Percentiles rank a stretch among this genome's conserved stretches.
phyloP scores from a whole-genome alignment of 2,329 filamentous ascomycete genomes.

The Trichoderma sp. region DNA sequence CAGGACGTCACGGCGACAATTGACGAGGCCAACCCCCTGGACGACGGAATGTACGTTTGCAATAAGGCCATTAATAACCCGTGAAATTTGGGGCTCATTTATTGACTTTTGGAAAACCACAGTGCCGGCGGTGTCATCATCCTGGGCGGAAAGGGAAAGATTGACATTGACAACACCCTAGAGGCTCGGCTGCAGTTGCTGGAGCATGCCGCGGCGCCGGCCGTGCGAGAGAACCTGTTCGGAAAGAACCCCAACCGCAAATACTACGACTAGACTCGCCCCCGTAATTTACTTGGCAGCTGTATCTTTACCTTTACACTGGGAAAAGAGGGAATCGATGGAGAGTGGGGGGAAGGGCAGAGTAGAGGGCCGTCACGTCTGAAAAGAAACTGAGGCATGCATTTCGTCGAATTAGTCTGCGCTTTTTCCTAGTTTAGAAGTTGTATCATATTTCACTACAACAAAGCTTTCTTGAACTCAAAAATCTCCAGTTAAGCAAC shows the following conservation, averaged over 20 bases:
- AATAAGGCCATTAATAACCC: not conserved
- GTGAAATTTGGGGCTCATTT: conserved; percentile 24
- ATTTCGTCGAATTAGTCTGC: conserved; percentile 23
- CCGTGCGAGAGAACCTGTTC: conserved; percentile 82
- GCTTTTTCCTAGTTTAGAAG: conserved; percentile 35
- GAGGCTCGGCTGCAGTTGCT: conserved; percentile 86
- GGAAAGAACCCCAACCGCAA: conserved; percentile 93
- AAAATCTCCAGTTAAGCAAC: not conserved
- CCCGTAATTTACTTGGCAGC: not conserved
- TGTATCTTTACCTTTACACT: conserved; percentile 5
- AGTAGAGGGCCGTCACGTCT: conserved; percentile 1
- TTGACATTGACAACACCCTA: conserved; percentile 98
- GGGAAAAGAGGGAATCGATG: not conserved
- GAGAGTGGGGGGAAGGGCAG: not conserved
- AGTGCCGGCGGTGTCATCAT: conserved; percentile 84
- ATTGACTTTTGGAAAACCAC: conserved; percentile 13
- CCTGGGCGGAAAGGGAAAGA: conserved; percentile 82
- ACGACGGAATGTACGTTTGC: conserved; percentile 76
- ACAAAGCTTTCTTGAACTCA: conserved; percentile 18
- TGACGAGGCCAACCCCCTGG: conserved; percentile 75
- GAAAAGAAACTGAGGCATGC: conserved; percentile 10
- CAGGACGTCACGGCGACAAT: conserved; percentile 68
- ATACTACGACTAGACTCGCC: conserved; percentile 75
- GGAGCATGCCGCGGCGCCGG: conserved; percentile 79
- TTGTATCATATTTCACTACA: conserved; percentile 33